phyloP scores from a whole-genome alignment of 169 alveolate genomes.

The Toxoplasma gondii region DNA sequence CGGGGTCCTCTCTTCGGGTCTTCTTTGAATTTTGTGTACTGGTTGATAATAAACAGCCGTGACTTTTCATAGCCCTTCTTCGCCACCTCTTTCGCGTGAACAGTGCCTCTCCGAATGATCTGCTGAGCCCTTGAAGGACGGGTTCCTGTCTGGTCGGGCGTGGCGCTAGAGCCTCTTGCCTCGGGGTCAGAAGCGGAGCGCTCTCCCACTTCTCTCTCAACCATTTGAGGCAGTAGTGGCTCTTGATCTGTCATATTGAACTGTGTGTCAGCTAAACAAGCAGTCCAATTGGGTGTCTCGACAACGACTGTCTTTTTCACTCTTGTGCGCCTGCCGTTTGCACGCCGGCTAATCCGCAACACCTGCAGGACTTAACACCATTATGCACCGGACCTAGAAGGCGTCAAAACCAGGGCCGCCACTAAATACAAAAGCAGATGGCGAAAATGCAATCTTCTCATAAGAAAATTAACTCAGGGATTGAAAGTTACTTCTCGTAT shows the following conservation, averaged over 20 bases:
- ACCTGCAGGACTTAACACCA: no score
- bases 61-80: slow-evolving; percentile 39
- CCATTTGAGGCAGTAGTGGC: neutral
- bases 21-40: slow-evolving; percentile 41
- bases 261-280: neutral
- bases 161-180: neutral
- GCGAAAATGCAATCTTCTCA: no score
- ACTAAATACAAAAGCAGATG: no score
- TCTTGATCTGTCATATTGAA: neutral
- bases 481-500: no score
- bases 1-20: slow-evolving; percentile 51
- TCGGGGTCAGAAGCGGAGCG: neutral
- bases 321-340: no score
- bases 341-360: no score
- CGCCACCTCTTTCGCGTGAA: slow-evolving; percentile 35
- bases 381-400: no score
- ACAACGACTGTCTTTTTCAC: no score
- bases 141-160: neutral
- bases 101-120: slow-evolving; percentile 21
- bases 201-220: slow-evolving; percentile 11
- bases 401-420: no score
- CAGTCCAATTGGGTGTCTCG: no score
- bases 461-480: no score
- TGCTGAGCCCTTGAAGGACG: slow-evolving; percentile 5
- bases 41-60: neutral